Conservation (phyloP, 352 stramenopile genomes). For the Globisporangium mamillatum region DNA sequence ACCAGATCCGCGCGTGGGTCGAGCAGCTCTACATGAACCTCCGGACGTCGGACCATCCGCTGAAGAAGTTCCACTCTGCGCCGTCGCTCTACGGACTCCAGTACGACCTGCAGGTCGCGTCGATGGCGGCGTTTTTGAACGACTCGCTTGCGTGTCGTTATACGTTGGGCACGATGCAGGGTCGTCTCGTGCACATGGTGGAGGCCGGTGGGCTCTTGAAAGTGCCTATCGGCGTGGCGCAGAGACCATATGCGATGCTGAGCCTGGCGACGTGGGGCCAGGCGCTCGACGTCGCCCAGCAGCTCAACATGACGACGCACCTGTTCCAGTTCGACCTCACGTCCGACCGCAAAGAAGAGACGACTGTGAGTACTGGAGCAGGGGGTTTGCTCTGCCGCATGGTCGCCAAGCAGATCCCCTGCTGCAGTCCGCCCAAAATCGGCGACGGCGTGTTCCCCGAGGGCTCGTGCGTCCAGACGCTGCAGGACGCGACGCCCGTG, state of each 20-base stretch:
- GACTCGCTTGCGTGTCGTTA: conserved; percentile 33
- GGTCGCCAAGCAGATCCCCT: conserved; percentile 34
- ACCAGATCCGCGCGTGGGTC: conserved; percentile 25
- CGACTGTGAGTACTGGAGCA: conserved; percentile 22
- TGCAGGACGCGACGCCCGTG: conserved; percentile 27
- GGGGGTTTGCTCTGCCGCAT: conserved; percentile 40
- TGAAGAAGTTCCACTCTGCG: conserved; percentile 26
- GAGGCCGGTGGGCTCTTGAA: conserved; percentile 29
- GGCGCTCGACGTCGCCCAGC: conserved; percentile 27
- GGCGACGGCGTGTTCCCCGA: conserved; percentile 2
- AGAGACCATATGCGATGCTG: conserved; percentile 29
- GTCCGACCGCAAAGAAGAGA: conserved; percentile 27
- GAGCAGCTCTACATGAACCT: conserved; percentile 24
- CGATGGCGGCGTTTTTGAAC: conserved; percentile 44
- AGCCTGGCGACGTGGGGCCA: conserved; percentile 30
- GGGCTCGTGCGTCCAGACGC: conserved; percentile 23
- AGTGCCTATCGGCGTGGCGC: conserved; percentile 27
- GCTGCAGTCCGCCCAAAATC: conserved; percentile 24
- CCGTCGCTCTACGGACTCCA: conserved; percentile 34
- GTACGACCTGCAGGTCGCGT: conserved; percentile 47
- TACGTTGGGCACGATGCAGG: conserved; percentile 45
- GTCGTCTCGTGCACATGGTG: conserved; percentile 42
- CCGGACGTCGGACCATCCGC: conserved; percentile 19
- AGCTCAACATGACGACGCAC: conserved; percentile 33
- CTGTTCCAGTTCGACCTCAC: conserved; percentile 49